Base-by-base conservation (phyloP, 192 early-diverging fungal genomes). In the Phlyctochytrium arcticum region DNA sequence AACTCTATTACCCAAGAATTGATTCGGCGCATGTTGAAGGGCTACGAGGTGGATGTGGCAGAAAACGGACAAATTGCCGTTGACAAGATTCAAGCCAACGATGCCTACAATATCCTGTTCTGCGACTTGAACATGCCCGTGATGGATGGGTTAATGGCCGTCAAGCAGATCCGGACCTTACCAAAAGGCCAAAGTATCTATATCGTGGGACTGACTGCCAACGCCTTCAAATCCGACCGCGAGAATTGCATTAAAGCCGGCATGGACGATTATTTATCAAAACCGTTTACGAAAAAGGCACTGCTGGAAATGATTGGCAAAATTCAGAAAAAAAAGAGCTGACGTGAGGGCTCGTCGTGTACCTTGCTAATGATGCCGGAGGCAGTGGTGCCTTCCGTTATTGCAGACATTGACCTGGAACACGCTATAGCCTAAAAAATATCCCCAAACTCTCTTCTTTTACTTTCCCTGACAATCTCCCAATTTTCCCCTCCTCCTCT, bases 41-140 rank as follows among this genome's bases (percentile, higher is more conserved):
- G 29, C 3, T 54, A 35, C 29, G 44, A 12, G 4, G 68, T 69
- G 5, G 65, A 72, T 30, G 54, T 49, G n/a, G 71, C 50, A 5
- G 34, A 56, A 19, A 71, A 72, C 49, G 71, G 71, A 4, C 33
- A 31, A 30, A 17, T 37, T 10, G 70, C 67, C 8, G 49, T 65
- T 3, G 67, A 72, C 17, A 27, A 49, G 6, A 48, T 24, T 4
- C 30, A 24, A 32, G 29, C 4, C 0, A 46, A 54, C 3, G 55
- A 36, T 7, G 36, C 15, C 4, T 56, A 42, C 36, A 27, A 35
- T 21, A 29, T 68, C 3, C 12, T 68, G 15, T 39, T 68, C 5
- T 68, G 65, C 56, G 65, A 68, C 37, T 30, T 60, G 21, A 68
- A 60, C 24, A 68, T 68, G 65, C 48, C 65, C 27, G 61, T 62